A percentile compares a stretch with the other conserved stretches of the same genome.
Conservation (phyloP, 345 rosid species). For the Salix koriyanagi region DNA sequence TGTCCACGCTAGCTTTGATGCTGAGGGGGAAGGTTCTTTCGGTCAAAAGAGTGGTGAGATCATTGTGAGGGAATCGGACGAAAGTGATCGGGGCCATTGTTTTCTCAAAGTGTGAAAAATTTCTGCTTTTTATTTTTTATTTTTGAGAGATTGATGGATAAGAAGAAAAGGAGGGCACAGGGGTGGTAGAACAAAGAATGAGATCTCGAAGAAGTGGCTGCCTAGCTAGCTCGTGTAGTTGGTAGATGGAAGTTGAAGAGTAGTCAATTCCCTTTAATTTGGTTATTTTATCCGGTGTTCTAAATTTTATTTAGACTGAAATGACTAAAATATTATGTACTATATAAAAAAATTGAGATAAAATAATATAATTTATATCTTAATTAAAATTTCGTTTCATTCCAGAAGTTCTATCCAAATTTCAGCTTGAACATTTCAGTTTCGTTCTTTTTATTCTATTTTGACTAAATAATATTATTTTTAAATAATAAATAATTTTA, state of each 20-base stretch:
- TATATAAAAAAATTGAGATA: too few species aligned
- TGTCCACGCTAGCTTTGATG: slow-evolving; percentile 89
- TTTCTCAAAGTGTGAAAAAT: slow-evolving; percentile 37
- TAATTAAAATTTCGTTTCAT: too few species aligned
- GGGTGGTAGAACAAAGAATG: slow-evolving; percentile 5
- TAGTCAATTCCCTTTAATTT: too few species aligned
- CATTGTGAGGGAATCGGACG: slow-evolving; percentile 29
- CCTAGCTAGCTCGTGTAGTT: slow-evolving; percentile 10
- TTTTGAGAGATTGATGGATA: slow-evolving; percentile 17
- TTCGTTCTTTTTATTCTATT: too few species aligned
- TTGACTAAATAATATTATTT: too few species aligned
- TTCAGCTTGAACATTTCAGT: fast-evolving
- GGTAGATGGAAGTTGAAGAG: background rate
- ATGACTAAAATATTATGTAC: too few species aligned
- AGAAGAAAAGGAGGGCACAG: background rate
- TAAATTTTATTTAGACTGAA: too few species aligned
- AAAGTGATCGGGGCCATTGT: slow-evolving; percentile 29
- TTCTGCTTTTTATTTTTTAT: background rate
- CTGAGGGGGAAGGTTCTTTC: slow-evolving; percentile 45
- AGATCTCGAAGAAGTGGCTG: slow-evolving; percentile 9
- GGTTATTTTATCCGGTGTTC: too few species aligned
- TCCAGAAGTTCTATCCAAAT: fast-evolving
- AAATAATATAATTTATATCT: too few species aligned
- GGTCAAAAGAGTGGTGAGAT: slow-evolving; percentile 39
- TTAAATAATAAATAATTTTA: too few species aligned